Percentiles rank a stretch among this genome's conserved stretches.
Evolutionary conservation across 441 rosid genomes (phyloP).

Genomic region (Erysimum cheiri): DNA sequence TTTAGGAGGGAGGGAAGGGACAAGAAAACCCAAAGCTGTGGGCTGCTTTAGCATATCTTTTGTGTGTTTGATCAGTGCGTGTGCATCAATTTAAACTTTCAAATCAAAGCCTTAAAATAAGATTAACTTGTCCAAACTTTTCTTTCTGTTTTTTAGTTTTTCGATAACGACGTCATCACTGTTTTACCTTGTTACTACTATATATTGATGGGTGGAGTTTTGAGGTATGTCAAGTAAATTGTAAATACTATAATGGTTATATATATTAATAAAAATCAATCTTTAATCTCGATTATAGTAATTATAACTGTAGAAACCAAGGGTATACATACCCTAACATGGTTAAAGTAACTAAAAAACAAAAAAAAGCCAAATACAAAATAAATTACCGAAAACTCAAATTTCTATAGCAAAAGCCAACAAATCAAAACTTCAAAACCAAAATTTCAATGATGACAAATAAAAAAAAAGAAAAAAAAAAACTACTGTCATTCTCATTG

Average conservation of each 20-base stretch:
- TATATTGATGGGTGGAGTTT: not conserved
- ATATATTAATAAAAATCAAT: not conserved
- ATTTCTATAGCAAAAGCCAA: not conserved
- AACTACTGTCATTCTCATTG: not conserved
- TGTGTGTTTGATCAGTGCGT: conserved; percentile 38
- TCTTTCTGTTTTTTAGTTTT: not conserved
- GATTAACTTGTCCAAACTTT: conserved; percentile 30
- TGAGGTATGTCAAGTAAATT: not conserved
- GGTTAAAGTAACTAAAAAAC: too few species aligned
- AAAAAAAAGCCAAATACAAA: not conserved
- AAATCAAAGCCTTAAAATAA: conserved; percentile 34
- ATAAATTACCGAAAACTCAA: not conserved
- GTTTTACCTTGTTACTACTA: not conserved
- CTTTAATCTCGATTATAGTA: not conserved
- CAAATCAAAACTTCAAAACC: not conserved
- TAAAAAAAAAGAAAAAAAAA: not conserved
- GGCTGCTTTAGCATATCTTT: conserved; percentile 35
- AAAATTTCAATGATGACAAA: not conserved
- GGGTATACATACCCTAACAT: not conserved
- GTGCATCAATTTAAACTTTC: conserved; percentile 37
- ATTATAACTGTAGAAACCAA: not conserved
- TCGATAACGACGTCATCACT: not conserved
- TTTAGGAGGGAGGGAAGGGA: conserved; percentile 29
- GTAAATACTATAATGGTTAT: not conserved
- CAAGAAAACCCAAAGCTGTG: conserved; percentile 41